These are phyloP conservation scores for Kwoniella europaea DNA, from an alignment of 768 basidiomycete genomes.

Conservation along the genomic window DNA sequence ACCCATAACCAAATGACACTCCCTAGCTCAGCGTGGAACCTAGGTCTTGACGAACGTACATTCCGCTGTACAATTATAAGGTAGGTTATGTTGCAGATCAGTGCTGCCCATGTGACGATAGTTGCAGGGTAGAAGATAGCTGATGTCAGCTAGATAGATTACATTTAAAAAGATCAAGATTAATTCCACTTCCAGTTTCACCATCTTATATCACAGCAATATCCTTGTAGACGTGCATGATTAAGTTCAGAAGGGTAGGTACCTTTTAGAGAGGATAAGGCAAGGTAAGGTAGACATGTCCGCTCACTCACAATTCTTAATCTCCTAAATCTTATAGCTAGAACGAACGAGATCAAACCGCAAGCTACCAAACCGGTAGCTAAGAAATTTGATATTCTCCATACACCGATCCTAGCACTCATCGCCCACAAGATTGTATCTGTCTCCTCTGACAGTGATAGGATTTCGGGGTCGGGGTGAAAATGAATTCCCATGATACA, in stretches of 20 bases:
- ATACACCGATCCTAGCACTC: neutral
- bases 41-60: neutral
- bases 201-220: too few species aligned
- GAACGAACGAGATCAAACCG: neutral
- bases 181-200: too few species aligned
- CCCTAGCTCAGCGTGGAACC: neutral
- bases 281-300: neutral
- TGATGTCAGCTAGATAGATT: neutral
- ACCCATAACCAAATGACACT: neutral
- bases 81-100: neutral
- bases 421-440: neutral
- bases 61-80: neutral
- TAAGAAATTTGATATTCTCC: conserved; percentile 1
- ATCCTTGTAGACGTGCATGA: too few species aligned
- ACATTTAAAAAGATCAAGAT: neutral
- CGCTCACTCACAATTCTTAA: neutral
- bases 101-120: neutral
- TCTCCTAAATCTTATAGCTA: neutral
- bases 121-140: neutral
- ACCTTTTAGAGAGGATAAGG: neutral
- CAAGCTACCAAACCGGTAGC: neutral
- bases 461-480: neutral
- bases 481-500: neutral
- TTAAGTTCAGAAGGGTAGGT: too few species aligned
- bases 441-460: neutral